A percentile compares a stretch with the other conserved stretches of the same genome.
Conservation (phyloP, 768 basidiomycete species). For the Suillus placidus region DNA sequence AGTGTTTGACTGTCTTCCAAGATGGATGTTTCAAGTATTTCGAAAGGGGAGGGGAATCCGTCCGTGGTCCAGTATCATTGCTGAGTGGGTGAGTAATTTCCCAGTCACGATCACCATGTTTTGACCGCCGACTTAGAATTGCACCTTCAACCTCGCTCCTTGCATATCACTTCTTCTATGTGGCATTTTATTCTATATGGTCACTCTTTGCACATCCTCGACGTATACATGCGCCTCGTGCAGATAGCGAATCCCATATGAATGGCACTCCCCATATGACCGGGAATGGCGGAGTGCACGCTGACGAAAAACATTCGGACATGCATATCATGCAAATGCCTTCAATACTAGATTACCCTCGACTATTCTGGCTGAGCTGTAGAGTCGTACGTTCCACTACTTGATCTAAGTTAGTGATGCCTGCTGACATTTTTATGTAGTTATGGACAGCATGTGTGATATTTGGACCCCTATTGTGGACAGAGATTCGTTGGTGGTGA, state of each 20-base stretch:
- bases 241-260: conserved; percentile 14
- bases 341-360: conserved; percentile 66
- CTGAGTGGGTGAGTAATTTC: conserved; percentile 74
- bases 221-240: conserved; percentile 32
- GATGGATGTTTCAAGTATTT: conserved; percentile 98
- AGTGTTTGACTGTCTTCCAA: conserved; percentile 63
- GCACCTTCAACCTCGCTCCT: conserved; percentile 79
- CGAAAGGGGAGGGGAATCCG: conserved; percentile 86
- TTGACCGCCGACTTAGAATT: conserved; percentile 50
- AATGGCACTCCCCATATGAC: not conserved
- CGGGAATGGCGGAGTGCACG: not conserved
- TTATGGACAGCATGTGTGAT: conserved; percentile 93
- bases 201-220: conserved; percentile 74
- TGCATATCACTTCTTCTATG: conserved; percentile 90
- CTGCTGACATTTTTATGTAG: conserved; percentile 40
- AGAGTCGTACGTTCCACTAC: conserved; percentile 64
- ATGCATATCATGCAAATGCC: conserved; percentile 48
- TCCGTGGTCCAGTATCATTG: conserved; percentile 87
- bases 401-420: not conserved
- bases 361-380: conserved; percentile 58
- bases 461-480: conserved; percentile 85
- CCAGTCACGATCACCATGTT: not conserved
- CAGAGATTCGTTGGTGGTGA: conserved; percentile 79
- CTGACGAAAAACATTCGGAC: conserved; percentile 17
- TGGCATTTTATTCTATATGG: conserved; percentile 89